Base-by-base conservation (phyloP, 2,329 filamentous ascomycete species). In the Chaetomium globosum region DNA sequence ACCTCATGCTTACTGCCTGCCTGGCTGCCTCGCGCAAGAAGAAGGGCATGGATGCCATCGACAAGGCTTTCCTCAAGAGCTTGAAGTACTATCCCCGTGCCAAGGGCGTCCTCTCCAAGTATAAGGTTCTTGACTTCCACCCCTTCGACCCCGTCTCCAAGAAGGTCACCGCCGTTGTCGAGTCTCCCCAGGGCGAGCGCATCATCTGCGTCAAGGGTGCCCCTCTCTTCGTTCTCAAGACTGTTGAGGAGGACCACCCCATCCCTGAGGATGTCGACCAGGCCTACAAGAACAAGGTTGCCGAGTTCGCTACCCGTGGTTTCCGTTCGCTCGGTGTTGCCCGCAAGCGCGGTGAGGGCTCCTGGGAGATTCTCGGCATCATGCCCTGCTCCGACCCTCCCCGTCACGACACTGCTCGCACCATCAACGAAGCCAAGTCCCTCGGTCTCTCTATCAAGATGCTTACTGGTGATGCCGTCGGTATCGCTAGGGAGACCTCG, bases 331-430 rank as follows among this genome's bases (percentile, higher is more conserved):
- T 97, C 58, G 92, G 92, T 85, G 90, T 96, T 81, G 92, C 92
- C 74, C 92, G 92, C 80, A 96, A 95, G 86, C 89, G 90, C 77
- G 90, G 86, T 76, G 86, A 90, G 78, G 86, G 87, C 75, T 82
- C 86, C 64, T 97, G 93, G 92, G 91, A 96, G 79, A 93, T 97
- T 73, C 88, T 97, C 72, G 92, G 92, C 74, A 96, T 97, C 74
- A 94, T 96, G 91, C 92, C 93, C 75, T 96, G 92, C 85, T 92
- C 89, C 73, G 92, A 96, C 78, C 93, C 93, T 73, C 92, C 92
- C 72, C 91, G 93, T 75, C 88, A 96, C 82, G 92, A 96, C 75
- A 96, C 93, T 72, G 91, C 89, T 74, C 91, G 91, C 78, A 96
- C 93, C 68, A 91, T 96, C 81, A 89, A 91, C 78, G 92, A 96